These are phyloP conservation scores for Botrytis hyacinthi DNA, from an alignment of 2,329 filamentous ascomycete genomes.

Conservation along the genomic window DNA sequence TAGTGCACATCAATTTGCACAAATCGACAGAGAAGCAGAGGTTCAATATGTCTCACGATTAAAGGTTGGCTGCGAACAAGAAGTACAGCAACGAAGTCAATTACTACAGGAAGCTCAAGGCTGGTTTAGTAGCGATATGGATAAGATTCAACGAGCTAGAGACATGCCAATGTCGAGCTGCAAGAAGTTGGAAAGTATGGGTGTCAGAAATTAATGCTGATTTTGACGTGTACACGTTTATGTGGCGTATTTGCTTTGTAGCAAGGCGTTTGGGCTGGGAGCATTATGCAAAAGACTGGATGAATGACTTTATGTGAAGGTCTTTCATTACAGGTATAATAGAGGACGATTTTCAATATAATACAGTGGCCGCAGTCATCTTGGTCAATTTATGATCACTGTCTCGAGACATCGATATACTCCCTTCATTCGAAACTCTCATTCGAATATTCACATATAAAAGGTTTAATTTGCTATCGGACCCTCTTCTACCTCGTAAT, in stretches of 20 bases:
- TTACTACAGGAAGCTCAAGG: constrained; percentile 65
- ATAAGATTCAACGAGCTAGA: constrained; percentile 51
- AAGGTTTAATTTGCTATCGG: not conserved
- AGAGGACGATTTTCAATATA: constrained; percentile 12
- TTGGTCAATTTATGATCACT: not conserved
- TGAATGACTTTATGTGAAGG: not conserved
- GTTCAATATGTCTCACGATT: constrained; percentile 66
- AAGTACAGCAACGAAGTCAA: constrained; percentile 56
- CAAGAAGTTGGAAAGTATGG: constrained; percentile 52
- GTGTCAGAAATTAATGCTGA: constrained; percentile 30
- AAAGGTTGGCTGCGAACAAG: constrained; percentile 69
- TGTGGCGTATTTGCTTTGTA: constrained; percentile 26
- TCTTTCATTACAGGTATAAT: constrained; percentile 2
- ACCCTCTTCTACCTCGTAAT: not conserved
- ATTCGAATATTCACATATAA: not conserved
- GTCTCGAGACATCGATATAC: not conserved
- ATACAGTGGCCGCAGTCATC: not conserved
- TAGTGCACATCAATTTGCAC: constrained; percentile 64
- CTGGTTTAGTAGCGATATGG: constrained; percentile 66
- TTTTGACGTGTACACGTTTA: constrained; percentile 23
- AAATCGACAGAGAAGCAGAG: constrained; percentile 78
- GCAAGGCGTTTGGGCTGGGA: constrained; percentile 32
- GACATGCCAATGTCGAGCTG: constrained; percentile 60
- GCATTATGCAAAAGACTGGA: constrained; percentile 21
- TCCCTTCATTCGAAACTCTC: not conserved